Conservation (phyloP, 306 rosid genomes). For the Sechiopsis laciniata region DNA sequence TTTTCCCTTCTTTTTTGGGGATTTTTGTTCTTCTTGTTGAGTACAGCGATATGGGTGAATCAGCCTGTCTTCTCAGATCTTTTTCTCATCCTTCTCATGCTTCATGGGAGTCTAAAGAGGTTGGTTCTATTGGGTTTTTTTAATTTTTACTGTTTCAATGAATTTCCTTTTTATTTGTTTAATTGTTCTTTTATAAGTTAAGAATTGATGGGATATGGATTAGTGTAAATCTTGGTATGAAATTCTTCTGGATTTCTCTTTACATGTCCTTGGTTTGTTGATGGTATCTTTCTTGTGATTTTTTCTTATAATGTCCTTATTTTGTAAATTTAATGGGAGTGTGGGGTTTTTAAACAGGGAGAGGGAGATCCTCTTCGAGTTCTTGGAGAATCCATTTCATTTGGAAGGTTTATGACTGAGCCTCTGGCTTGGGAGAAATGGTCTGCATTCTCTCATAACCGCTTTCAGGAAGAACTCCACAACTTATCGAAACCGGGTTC, state of each 20-base stretch:
- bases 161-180: neutral
- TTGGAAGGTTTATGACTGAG: slow-evolving; percentile 77
- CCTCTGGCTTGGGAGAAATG: slow-evolving; percentile 76
- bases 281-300: neutral
- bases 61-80: slow-evolving; percentile 52
- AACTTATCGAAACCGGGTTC: slow-evolving; percentile 78
- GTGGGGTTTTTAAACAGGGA: slow-evolving; percentile 33
- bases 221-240: neutral
- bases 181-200: neutral
- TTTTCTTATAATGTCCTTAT: neutral
- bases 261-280: neutral
- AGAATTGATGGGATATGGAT: neutral
- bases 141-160: neutral
- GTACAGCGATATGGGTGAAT: slow-evolving; percentile 43
- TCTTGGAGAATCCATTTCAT: slow-evolving; percentile 77
- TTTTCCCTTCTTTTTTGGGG: neutral
- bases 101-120: slow-evolving; percentile 46
- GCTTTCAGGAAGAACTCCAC: slow-evolving; percentile 77
- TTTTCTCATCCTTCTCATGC: slow-evolving; percentile 46
- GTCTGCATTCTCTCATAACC: slow-evolving; percentile 74
- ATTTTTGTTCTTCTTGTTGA: neutral
- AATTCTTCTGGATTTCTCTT: neutral
- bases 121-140: slow-evolving; percentile 24
- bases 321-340: neutral
- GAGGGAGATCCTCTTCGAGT: slow-evolving; percentile 32